A percentile compares a stretch with the other conserved stretches of the same genome.
These are phyloP conservation scores for Scleromitrula shiraiana DNA, from an alignment of 2,329 filamentous ascomycete genomes.

Conservation along the genomic window DNA sequence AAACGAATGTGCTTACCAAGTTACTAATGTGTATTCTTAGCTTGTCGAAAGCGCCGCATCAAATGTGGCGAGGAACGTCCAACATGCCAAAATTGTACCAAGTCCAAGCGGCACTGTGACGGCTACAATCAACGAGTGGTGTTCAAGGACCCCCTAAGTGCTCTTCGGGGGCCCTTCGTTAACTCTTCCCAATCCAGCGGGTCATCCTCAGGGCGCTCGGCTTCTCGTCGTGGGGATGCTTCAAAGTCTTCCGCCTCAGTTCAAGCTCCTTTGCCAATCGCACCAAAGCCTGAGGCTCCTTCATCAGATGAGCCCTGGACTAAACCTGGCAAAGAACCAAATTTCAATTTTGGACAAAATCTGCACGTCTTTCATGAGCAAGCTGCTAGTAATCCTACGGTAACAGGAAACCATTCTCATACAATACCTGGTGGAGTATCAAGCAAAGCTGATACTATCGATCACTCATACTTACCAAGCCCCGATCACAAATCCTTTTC, in stretches of 20 bases:
- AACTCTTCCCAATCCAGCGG: slow-evolving; percentile 21
- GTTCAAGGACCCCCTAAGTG: slow-evolving; percentile 66
- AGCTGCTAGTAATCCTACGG: not conserved
- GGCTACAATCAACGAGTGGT: slow-evolving; percentile 75
- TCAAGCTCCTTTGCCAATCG: slow-evolving; percentile 5
- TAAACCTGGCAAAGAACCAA: not conserved
- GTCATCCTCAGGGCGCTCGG: slow-evolving; percentile 7
- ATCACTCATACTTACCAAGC: slow-evolving; percentile 17
- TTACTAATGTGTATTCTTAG: slow-evolving; percentile 34
- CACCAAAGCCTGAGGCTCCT: not conserved
- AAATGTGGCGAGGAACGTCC: slow-evolving; percentile 92
- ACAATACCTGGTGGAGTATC: not conserved
- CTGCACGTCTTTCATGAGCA: slow-evolving; percentile 1
- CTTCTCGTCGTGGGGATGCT: slow-evolving; percentile 13
- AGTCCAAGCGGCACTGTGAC: slow-evolving; percentile 76
- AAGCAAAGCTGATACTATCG: slow-evolving; percentile 13
- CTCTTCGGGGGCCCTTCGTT: slow-evolving; percentile 39
- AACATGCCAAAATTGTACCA: slow-evolving; percentile 74
- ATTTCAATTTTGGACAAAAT: slow-evolving; percentile 10
- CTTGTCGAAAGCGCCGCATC: slow-evolving; percentile 89
- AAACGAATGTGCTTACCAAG: not conserved
- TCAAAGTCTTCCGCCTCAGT: slow-evolving; percentile 2
- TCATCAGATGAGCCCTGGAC: not conserved
- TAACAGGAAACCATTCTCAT: not conserved
- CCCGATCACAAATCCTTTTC: slow-evolving; percentile 5